A percentile compares a stretch with the other conserved stretches of the same genome.
Evolutionary conservation across 495 filamentous ascomycete genomes (phyloP).

Genomic region (Cryomyces antarcticus): DNA sequence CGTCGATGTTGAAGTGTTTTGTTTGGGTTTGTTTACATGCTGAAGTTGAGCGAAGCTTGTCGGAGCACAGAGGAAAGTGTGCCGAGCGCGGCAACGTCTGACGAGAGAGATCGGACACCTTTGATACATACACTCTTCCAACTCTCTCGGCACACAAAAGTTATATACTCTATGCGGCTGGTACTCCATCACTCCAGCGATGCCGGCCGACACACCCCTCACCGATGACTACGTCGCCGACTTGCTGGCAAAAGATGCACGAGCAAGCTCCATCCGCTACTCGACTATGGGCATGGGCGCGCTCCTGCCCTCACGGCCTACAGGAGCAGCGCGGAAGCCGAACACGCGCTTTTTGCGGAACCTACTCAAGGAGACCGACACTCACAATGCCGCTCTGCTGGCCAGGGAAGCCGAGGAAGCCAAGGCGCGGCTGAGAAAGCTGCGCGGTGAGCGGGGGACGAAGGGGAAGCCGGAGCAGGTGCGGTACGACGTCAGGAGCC

Average conservation of each 20-base stretch:
- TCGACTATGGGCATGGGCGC: constrained; percentile 51
- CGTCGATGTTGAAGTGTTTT: too few relatives aligned
- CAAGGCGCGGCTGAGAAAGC: constrained; percentile 33
- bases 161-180: too few relatives aligned
- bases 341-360: constrained; percentile 80
- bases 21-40: too few relatives aligned
- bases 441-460: constrained; percentile 9
- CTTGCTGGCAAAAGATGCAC: constrained; percentile 54
- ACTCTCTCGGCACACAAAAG: too few relatives aligned
- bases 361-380: constrained; percentile 74
- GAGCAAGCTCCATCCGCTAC: constrained; percentile 47
- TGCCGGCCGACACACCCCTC: not conserved
- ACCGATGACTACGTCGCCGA: constrained; percentile 54
- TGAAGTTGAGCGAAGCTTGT: too few relatives aligned
- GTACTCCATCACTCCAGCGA: too few relatives aligned
- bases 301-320: constrained; percentile 43
- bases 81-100: too few relatives aligned
- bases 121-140: too few relatives aligned
- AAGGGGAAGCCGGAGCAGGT: constrained; percentile 10
- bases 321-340: constrained; percentile 57
- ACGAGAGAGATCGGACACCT: too few relatives aligned
- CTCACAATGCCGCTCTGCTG: constrained; percentile 69
- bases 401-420: constrained; percentile 58
- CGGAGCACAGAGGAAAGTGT: too few relatives aligned
- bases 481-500: constrained; percentile 16